Base-by-base conservation (phyloP, 306 rosid genomes). In the Pueraria montana region DNA sequence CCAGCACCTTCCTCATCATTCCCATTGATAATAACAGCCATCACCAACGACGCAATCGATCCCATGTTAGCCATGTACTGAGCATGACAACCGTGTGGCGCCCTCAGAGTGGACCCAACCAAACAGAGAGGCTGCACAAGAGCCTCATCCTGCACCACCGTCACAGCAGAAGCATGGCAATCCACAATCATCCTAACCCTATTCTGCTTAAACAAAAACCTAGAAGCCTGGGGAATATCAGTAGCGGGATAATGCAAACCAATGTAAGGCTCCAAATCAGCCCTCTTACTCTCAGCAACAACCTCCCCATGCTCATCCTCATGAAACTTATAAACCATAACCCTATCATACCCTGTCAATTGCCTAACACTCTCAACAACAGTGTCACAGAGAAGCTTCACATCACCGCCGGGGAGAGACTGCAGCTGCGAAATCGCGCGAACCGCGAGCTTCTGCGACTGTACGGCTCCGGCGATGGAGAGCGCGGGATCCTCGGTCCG, bases 261-360 rank as follows among this genome's bases (percentile, higher is more conserved):
- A 3, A 96, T 69, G 61, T 96, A 96, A 0, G 99, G 99, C 82
- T 96, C 98, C 81, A 96, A 89, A 75, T 96, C 97, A 0, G 83
- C 40, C 83, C 97, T 86, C 88, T 89, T 94, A 58, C 97, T 94
- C 91, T 96, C 99, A 0, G 98, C 89, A 14, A 96, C 89, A 84
- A 96, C 99, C 88, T 96, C 99, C 11, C 99, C 99, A 40, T 96
- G 99, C 69, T 94, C 99, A 83, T 96, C 99, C 73, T 96, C 99
- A n/a, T 96, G 99, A 75, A 96, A 96, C 61, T 87, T 94, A 77
- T 94, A 96, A 58, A 96, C 99, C 99, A 96, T 96, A 12, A 96
- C 99, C 61, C 99, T 86, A 72, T 96, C 99, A 66, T 94, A 96
- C 3, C 91, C 92, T 0, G 98, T 96, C 71, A 96, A 88, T 74